A percentile compares a stretch with the other conserved stretches of the same genome.
These are phyloP conservation scores for Priceomyces medius DNA, from an alignment of 805 yeast species.

Conservation along the genomic window DNA sequence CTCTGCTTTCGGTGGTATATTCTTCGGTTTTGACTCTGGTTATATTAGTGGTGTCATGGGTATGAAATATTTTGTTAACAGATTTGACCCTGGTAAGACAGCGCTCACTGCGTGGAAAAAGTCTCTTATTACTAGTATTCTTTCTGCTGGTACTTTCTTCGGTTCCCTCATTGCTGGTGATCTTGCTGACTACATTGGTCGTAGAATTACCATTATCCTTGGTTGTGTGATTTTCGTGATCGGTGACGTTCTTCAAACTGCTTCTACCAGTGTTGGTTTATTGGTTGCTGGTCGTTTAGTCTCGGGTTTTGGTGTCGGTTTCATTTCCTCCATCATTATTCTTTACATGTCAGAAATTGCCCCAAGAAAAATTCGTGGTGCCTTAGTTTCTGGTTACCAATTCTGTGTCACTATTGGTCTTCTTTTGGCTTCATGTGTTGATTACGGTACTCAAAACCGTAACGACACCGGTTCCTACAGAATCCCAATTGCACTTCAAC, in stretches of 20 bases:
- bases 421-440: constrained; percentile 36
- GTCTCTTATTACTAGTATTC: constrained; percentile 21
- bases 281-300: constrained; percentile 40
- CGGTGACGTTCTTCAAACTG: constrained; percentile 40
- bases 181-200: constrained; percentile 37
- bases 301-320: constrained; percentile 44
- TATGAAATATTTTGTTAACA: constrained; percentile 26
- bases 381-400: constrained; percentile 40
- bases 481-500: constrained; percentile 41
- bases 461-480: constrained; percentile 39
- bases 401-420: constrained; percentile 41
- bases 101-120: constrained; percentile 10
- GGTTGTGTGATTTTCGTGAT: constrained; percentile 35
- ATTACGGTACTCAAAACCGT: constrained; percentile 34
- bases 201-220: constrained; percentile 40
- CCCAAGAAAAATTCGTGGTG: constrained; percentile 46
- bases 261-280: constrained; percentile 32
- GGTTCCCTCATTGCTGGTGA: constrained; percentile 40
- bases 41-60: constrained; percentile 43
- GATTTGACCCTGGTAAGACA: constrained; percentile 2
- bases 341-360: constrained; percentile 41
- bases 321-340: constrained; percentile 40
- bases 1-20: constrained; percentile 39
- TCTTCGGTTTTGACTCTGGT: constrained; percentile 45
- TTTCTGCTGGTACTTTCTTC: constrained; percentile 43